Evolutionary conservation across 106 monocot genomes (phyloP).

Genomic region (Dactylorhiza incarnata): DNA sequence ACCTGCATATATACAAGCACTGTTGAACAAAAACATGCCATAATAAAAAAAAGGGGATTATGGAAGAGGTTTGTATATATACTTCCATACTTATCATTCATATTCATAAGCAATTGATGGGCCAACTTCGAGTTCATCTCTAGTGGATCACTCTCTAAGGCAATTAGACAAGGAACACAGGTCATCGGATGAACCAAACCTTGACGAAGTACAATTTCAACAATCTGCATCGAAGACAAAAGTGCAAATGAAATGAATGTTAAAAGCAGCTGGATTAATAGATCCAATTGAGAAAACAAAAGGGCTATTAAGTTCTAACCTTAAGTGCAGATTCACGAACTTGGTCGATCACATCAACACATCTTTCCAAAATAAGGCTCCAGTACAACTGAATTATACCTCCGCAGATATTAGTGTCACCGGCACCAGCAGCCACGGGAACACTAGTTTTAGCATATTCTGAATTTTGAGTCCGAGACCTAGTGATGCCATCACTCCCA

Average conservation of each 20-base stretch:
- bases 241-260: constrained; percentile 3
- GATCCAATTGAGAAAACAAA: not conserved
- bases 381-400: constrained; percentile 97
- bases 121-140: constrained; percentile 84
- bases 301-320: constrained; percentile 20
- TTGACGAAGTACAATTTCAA: constrained; percentile 94
- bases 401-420: constrained; percentile 97
- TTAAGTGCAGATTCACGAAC: constrained; percentile 84
- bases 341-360: constrained; percentile 65
- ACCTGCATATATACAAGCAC: constrained; percentile 40
- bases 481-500: constrained; percentile 26
- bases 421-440: constrained; percentile 96
- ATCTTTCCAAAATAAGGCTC: constrained; percentile 72
- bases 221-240: constrained; percentile 58
- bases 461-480: constrained; percentile 18
- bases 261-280: not conserved
- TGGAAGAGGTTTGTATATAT: not conserved
- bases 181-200: constrained; percentile 98
- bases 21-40: not conserved
- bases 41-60: not conserved
- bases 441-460: constrained; percentile 41
- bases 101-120: constrained; percentile 88
- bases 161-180: constrained; percentile 86
- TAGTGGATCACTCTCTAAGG: constrained; percentile 89
- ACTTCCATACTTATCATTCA: constrained; percentile 94